These are phyloP conservation scores for Pseudopyrenochaeta lycopersici DNA, from an alignment of 2,329 filamentous ascomycete species.

Conservation along the genomic window DNA sequence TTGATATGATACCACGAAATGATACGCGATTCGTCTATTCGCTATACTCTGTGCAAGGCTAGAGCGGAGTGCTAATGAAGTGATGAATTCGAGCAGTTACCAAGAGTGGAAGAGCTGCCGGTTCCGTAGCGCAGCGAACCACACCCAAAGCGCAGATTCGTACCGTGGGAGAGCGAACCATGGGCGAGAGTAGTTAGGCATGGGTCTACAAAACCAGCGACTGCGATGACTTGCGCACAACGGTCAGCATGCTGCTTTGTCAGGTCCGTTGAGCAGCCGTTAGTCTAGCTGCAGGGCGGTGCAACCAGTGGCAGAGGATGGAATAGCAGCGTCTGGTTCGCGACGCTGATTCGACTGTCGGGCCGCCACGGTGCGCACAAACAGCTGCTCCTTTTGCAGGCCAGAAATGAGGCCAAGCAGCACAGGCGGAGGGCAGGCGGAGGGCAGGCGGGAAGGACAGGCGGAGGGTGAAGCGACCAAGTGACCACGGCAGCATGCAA, in stretches of 20 bases:
- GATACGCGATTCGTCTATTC: slow-evolving; percentile 10
- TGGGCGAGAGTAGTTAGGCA: neutral
- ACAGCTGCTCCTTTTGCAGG: neutral
- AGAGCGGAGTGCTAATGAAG: no score
- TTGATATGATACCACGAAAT: slow-evolving; percentile 13
- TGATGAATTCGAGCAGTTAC: neutral
- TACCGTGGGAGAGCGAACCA: no score
- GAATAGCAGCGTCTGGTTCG: slow-evolving; percentile 1
- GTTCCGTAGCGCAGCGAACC: no score
- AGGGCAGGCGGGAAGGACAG: neutral
- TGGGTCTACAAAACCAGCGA: neutral
- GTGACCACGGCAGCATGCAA: slow-evolving; percentile 22
- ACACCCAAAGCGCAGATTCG: no score
- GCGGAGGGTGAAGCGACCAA: neutral
- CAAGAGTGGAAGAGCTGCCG: no score
- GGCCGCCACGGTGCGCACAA: slow-evolving; percentile 1
- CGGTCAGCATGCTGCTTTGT: no score
- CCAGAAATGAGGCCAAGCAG: neutral
- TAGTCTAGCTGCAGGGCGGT: slow-evolving; percentile 8
- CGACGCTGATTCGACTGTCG: slow-evolving; percentile 10
- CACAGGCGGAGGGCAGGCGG: neutral
- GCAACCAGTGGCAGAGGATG: slow-evolving; percentile 10
- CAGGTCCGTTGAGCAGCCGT: neutral
- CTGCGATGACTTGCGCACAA: neutral
- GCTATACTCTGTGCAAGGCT: no score